A percentile compares a stretch with the other conserved stretches of the same genome.
These are phyloP conservation scores for Zhuliangozyma blackwelliae DNA, from an alignment of 1,139 yeast species.

Conservation along the genomic window DNA sequence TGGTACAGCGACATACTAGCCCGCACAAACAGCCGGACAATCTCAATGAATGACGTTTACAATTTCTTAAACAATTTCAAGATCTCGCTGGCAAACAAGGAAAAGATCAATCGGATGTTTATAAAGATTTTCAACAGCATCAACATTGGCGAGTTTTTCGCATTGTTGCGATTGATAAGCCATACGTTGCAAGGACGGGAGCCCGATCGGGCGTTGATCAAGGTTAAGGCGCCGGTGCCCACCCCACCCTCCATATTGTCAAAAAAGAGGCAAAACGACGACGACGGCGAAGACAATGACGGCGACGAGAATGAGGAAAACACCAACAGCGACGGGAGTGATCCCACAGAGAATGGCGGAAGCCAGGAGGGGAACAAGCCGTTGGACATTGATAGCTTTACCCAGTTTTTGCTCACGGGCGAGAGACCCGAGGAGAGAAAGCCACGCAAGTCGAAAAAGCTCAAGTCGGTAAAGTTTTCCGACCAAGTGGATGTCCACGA, in stretches of 20 bases:
- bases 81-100: slow-evolving; percentile 39
- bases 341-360: background rate
- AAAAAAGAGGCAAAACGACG: slow-evolving; percentile 47
- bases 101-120: slow-evolving; percentile 47
- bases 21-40: slow-evolving; percentile 51
- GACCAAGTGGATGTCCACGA: slow-evolving; percentile 52
- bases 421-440: slow-evolving; percentile 49
- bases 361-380: slow-evolving; percentile 18
- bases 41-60: slow-evolving; percentile 60
- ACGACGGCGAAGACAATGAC: slow-evolving; percentile 27
- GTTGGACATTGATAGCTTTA: slow-evolving; percentile 68
- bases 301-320: slow-evolving; percentile 23
- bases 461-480: slow-evolving; percentile 66
- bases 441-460: slow-evolving; percentile 31
- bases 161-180: slow-evolving; percentile 60
- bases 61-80: slow-evolving; percentile 59
- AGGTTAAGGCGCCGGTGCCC: slow-evolving; percentile 55
- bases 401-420: slow-evolving; percentile 71
- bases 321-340: background rate
- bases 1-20: slow-evolving; percentile 74
- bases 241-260: slow-evolving; percentile 65
- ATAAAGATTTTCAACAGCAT: slow-evolving; percentile 46
- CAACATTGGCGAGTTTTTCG: slow-evolving; percentile 74
- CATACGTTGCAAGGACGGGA: slow-evolving; percentile 47
- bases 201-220: slow-evolving; percentile 50